Percentiles rank a stretch among this genome's conserved stretches.
These are phyloP conservation scores for Lactifluus echinatus DNA, from an alignment of 768 basidiomycete genomes.

Conservation along the genomic window DNA sequence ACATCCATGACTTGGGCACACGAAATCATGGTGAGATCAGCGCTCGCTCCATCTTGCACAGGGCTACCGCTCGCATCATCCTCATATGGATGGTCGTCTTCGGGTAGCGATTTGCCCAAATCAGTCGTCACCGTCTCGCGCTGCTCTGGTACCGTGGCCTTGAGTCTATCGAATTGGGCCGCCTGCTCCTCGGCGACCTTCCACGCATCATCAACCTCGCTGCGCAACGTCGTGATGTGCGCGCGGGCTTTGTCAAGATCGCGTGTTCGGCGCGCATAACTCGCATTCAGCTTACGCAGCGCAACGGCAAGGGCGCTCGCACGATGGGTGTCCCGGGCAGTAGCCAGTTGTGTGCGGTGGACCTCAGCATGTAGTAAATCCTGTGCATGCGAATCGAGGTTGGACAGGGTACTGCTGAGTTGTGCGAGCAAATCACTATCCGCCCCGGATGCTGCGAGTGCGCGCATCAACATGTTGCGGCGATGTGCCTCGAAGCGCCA, in stretches of 20 bases:
- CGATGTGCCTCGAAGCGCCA: conserved; percentile 21
- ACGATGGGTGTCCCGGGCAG: conserved; percentile 56
- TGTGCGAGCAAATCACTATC: conserved; percentile 14
- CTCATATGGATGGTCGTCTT: conserved; percentile 18
- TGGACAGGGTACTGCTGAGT: conserved; percentile 11
- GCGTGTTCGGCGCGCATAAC: conserved; percentile 54
- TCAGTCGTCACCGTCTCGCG: conserved; percentile 3
- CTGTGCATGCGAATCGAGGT: conserved; percentile 23
- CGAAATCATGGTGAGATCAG: conserved; percentile 8
- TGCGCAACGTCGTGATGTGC: conserved; percentile 48
- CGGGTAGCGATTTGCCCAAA: conserved; percentile 7
- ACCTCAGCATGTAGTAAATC: conserved; percentile 51
- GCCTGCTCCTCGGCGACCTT: conserved; percentile 66
- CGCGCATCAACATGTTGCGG: conserved; percentile 18
- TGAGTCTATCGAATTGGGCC: conserved; percentile 58
- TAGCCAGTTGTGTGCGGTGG: conserved; percentile 55
- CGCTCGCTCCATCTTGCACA: conserved; percentile 4
- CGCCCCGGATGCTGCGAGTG: conserved; percentile 16
- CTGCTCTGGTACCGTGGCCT: conserved; percentile 26
- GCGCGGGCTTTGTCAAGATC: conserved; percentile 45
- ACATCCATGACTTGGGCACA: conserved; percentile 19
- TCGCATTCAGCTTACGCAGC: conserved; percentile 69
- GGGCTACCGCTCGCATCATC: conserved; percentile 11
- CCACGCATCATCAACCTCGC: conserved; percentile 76
- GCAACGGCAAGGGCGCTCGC: conserved; percentile 73